A percentile compares a stretch with the other conserved stretches of the same genome.
phyloP scores from a whole-genome alignment of 2,329 filamentous ascomycete genomes.

The Ascochyta fabae region DNA sequence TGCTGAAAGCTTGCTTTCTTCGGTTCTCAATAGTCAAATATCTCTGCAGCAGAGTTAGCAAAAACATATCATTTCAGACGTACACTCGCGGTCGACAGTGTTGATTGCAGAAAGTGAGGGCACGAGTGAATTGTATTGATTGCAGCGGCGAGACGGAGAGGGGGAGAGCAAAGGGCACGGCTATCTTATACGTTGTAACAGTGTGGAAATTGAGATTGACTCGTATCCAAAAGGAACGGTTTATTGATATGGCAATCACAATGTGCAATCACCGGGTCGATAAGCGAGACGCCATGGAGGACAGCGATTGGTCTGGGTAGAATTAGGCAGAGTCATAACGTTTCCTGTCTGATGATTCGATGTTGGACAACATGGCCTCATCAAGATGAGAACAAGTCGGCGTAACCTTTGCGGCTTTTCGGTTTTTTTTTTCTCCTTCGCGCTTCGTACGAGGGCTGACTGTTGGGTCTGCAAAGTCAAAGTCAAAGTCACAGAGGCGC shows the following conservation, averaged over 20 bases:
- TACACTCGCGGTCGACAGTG: background rate
- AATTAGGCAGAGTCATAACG: conserved; percentile 5
- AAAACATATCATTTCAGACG: conserved; percentile 31
- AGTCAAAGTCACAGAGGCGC: background rate
- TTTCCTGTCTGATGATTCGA: conserved; percentile 6
- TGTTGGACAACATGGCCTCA: background rate
- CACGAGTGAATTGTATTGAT: background rate
- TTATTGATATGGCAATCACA: conserved; percentile 13
- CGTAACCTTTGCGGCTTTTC: background rate
- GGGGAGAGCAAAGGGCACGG: background rate
- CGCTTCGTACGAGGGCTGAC: conserved; percentile 10
- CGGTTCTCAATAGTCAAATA: conserved; percentile 35
- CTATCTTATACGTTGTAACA: conserved; percentile 4
- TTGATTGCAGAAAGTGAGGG: background rate
- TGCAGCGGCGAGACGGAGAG: too few relatives aligned
- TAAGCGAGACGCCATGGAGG: conserved; percentile 3
- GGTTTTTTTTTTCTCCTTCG: too few relatives aligned
- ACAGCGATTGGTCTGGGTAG: conserved; percentile 6
- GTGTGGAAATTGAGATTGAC: conserved; percentile 19
- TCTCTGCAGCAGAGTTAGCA: conserved; percentile 36
- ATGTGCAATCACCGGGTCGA: conserved; percentile 16
- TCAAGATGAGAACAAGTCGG: background rate
- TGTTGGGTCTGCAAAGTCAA: background rate
- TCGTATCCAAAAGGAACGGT: conserved; percentile 10
- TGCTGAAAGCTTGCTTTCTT: conserved; percentile 30